These are phyloP conservation scores for Talaromyces adpressus DNA, from an alignment of 495 filamentous ascomycete species.

Conservation along the genomic window DNA sequence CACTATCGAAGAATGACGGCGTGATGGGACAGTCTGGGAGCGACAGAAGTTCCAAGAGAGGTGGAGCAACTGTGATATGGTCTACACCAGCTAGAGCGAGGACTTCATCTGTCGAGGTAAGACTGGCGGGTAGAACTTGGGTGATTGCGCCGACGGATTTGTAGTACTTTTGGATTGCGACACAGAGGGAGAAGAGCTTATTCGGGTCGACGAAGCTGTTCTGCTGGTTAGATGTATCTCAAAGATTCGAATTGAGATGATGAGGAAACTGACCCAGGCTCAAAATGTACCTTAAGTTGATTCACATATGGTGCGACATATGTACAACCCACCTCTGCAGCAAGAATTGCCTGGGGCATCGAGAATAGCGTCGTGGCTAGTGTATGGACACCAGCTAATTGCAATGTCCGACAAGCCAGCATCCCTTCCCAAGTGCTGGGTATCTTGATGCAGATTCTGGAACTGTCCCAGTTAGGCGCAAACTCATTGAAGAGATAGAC, in stretches of 20 bases:
- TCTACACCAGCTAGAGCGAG: constrained; percentile 49
- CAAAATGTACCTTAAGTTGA: constrained; percentile 56
- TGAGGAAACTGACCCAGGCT: constrained; percentile 33
- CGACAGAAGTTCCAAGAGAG: constrained; percentile 40
- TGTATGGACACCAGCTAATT: constrained; percentile 43
- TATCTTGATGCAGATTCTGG: constrained; percentile 55
- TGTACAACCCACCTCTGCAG: constrained; percentile 47
- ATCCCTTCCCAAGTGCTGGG: constrained; percentile 59
- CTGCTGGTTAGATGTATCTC: neutral
- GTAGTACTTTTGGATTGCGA: constrained; percentile 48
- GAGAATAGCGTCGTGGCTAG: constrained; percentile 58
- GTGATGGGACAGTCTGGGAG: constrained; percentile 23
- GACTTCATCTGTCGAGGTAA: constrained; percentile 50
- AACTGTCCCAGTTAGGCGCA: constrained; percentile 37
- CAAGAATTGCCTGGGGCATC: constrained; percentile 49
- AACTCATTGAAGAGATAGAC: constrained; percentile 40
- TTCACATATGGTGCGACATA: constrained; percentile 61
- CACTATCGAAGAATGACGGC: constrained; percentile 29
- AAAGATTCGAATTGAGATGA: too few relatives aligned
- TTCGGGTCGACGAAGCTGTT: constrained; percentile 30
- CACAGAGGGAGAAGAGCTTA: constrained; percentile 40
- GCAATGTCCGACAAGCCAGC: constrained; percentile 51
- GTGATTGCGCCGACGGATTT: constrained; percentile 32
- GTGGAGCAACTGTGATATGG: constrained; percentile 51
- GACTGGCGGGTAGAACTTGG: constrained; percentile 48